Evolutionary conservation across 192 early-diverging fungal genomes (phyloP), one percentile per base, ranked within the genome.

Genomic region (Physocladia obscura): DNA sequence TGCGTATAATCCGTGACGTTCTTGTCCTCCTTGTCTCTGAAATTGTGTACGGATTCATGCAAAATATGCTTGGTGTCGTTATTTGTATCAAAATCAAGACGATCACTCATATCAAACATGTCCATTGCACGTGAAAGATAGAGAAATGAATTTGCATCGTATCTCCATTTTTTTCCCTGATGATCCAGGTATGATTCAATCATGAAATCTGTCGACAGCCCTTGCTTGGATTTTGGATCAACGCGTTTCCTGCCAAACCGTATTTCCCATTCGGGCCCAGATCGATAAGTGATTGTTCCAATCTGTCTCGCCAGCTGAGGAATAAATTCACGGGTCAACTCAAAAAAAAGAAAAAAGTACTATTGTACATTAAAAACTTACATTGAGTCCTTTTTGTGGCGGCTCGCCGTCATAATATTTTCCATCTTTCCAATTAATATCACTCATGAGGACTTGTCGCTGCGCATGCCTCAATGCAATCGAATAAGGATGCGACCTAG

Each of bases 81-180:
- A 34, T 58, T 58, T 21, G 35, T 8, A 32, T 57, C 65, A 19
- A 51, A 39, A 17, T 26, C 11, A 11, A 50, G 58, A 3, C 49
- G 47, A 21, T 79, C 44, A 35, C 55, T 50, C 79, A 98, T 91
- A 74, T 98, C 94, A 83, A 98, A 98, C 89, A 98, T 86, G 67
- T 98, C 96, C 96, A 98, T 98, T 40, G 96, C 84, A 74, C 97
- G 96, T 57, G 93, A 94, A 22, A 98, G 86, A 71, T 96, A 98
- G 15, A 98, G 70, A 19, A 95, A 77, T 4, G 93, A 95, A 71
- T 96, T 96, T 47, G 95, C 82, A 74, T 97, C 96, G 77, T 96
- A 98, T 76, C 93, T 87, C 75, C 94, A 98, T 31, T 89, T 80
- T 73, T 98, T 95, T 56, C 96, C 94, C 81, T 95, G 47, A 74